Conservation (phyloP, 1,284 basidiomycete genomes). For the Ustilago tritici region DNA sequence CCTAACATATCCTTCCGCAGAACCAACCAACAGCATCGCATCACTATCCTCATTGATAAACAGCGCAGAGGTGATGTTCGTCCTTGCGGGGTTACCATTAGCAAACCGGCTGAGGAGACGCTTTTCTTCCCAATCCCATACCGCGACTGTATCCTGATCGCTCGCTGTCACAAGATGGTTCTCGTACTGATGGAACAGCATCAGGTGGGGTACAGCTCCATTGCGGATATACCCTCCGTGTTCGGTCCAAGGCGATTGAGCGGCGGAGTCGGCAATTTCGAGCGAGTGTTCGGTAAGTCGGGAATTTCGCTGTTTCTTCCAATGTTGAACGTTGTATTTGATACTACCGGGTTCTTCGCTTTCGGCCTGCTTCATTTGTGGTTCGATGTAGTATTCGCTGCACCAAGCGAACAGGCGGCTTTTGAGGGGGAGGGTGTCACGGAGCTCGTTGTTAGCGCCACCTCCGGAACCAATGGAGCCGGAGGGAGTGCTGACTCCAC, state of each 20-base stretch:
- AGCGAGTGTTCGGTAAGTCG: slow-evolving; percentile 79
- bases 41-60: slow-evolving; percentile 97
- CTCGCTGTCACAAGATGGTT: slow-evolving; percentile 87
- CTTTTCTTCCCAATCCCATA: slow-evolving; percentile 93
- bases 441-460: slow-evolving; percentile 28
- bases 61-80: slow-evolving; percentile 87
- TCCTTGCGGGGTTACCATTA: slow-evolving; percentile 86
- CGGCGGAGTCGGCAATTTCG: slow-evolving; percentile 78
- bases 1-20: slow-evolving; percentile 90
- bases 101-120: slow-evolving; percentile 84
- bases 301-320: slow-evolving; percentile 92
- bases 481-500: slow-evolving; percentile 34
- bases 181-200: slow-evolving; percentile 89
- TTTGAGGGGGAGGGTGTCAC: slow-evolving; percentile 81
- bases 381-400: slow-evolving; percentile 96
- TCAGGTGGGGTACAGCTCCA: slow-evolving; percentile 73
- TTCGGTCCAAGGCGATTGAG: slow-evolving; percentile 81
- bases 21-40: slow-evolving; percentile 85
- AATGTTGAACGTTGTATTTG: slow-evolving; percentile 94
- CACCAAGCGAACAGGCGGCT: slow-evolving; percentile 96
- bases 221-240: slow-evolving; percentile 81
- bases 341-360: slow-evolving; percentile 93
- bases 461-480: slow-evolving; percentile 32
- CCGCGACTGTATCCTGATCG: slow-evolving; percentile 87
- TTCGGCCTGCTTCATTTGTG: slow-evolving; percentile 80